Evolutionary conservation across 2,329 filamentous ascomycete species (phyloP), one percentile per base, ranked within the genome.

Genomic region (Aspergillus arachidicola): DNA sequence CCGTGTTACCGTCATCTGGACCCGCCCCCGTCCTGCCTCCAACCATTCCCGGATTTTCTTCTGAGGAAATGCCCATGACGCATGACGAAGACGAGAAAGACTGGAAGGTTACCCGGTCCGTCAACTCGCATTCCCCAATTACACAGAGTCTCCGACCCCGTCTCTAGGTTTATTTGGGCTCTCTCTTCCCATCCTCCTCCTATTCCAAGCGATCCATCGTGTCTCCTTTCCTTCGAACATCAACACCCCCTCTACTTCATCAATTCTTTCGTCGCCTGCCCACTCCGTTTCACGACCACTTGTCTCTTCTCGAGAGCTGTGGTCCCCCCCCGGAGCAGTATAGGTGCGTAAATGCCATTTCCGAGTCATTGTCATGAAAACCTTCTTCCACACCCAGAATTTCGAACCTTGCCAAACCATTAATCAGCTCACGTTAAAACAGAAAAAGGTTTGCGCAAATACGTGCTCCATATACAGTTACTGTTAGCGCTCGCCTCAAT

Each of bases 11-110:
- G 70, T 73, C 71, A 72, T 70, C 58, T 30, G 60, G 69, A 66
- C 64, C 73, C 71, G 67, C 69, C 61, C 59, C 63, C 62, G 63
- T 65, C 61, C 54, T 66, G 59, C 61, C 66, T 71, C 68, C 70
- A 70, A 73, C 70, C 45, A 51, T 64, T 62, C 62, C 62, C 51
- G 51, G 57, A 62, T 64, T 60, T 43, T 46, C 38, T 51, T 53
- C n/a, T 55, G 16, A 38, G 34, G 32, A 12, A 32, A 32, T 51
- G 48, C 58, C 41, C 55, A 69, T 66, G 66, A 65, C 58, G 60
- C 58, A 63, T 60, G 56, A 63, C 46, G 34, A 51, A 19, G 46
- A 34, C 28, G 59, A 64, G 59, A 62, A 36, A 66, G 64, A 66
- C 61, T 68, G 67, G 67, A 69, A 69, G 67, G 67, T 69, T 68